Percentiles rank a stretch among this genome's conserved stretches.
Evolutionary conservation across 2,329 filamentous ascomycete genomes (phyloP).

Genomic region (Emydomyces testavorans): DNA sequence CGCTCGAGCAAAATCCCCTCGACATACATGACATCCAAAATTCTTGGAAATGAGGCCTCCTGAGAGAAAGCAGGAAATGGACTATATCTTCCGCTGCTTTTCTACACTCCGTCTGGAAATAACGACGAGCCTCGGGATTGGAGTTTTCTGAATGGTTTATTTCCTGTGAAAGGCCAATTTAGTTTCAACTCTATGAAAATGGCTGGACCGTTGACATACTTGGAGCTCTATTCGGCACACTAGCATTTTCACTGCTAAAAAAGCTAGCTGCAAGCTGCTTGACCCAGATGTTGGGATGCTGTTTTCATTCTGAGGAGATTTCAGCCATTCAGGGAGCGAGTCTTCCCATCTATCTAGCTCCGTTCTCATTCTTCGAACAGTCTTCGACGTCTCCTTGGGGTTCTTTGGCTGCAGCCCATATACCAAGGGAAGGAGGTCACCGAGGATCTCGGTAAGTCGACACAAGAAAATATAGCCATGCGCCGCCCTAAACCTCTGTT

Average conservation of each 20-base stretch:
- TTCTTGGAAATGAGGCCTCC: conserved; percentile 39
- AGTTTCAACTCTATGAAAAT: background rate
- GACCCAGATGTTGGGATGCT: conserved; percentile 31
- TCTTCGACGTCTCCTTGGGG: conserved; percentile 36
- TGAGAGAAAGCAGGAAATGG: conserved; percentile 39
- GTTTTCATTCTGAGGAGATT: conserved; percentile 24
- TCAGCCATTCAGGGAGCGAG: conserved; percentile 35
- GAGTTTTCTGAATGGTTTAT: conserved; percentile 31
- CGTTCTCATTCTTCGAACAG: conserved; percentile 36
- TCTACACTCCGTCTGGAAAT: conserved; percentile 39
- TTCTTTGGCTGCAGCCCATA: conserved; percentile 36
- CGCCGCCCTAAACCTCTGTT: conserved; percentile 37
- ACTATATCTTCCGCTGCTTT: conserved; percentile 38
- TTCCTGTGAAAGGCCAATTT: conserved; percentile 23
- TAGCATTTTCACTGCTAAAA: conserved; percentile 38
- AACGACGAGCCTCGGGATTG: conserved; percentile 38
- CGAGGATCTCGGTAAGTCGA: conserved; percentile 38
- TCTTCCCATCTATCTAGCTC: conserved; percentile 39
- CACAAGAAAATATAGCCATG: conserved; percentile 45
- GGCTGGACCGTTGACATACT: conserved; percentile 23
- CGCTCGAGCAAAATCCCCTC: conserved; percentile 6
- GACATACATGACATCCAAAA: conserved; percentile 42
- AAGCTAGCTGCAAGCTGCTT: conserved; percentile 37
- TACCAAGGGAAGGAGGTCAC: conserved; percentile 37
- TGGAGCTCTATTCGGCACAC: conserved; percentile 38